Percentiles rank a stretch among this genome's conserved stretches.
phyloP scores from a whole-genome alignment of 208 protist species.

The Trypanosoma theileri region DNA sequence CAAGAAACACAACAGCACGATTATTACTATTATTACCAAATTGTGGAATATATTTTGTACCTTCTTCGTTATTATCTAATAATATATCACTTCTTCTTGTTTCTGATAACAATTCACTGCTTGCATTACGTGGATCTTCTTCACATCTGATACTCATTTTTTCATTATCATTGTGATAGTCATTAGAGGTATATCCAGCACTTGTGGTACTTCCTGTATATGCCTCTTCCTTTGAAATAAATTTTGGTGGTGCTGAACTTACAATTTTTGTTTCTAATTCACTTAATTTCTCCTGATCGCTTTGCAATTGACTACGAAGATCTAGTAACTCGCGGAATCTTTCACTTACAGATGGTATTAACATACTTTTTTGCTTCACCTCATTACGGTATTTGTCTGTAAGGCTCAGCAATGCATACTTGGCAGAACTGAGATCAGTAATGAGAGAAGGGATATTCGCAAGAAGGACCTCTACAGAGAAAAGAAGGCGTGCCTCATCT shows the following conservation, averaged over 20 bases:
- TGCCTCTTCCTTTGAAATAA: constrained; percentile 25
- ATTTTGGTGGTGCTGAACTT: constrained; percentile 39
- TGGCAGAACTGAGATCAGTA: constrained; percentile 63
- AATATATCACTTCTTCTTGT: not conserved
- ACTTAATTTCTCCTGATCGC: constrained; percentile 32
- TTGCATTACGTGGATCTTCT: constrained; percentile 1
- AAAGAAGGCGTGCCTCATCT: constrained; percentile 51
- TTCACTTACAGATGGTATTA: constrained; percentile 58
- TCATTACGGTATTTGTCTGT: constrained; percentile 66
- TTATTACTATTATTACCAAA: not conserved
- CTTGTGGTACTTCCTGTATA: not conserved
- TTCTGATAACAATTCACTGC: not conserved
- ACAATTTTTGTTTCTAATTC: constrained; percentile 55
- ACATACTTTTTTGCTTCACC: constrained; percentile 60
- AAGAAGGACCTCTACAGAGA: constrained; percentile 61
- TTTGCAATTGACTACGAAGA: constrained; percentile 23
- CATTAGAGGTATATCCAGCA: not conserved
- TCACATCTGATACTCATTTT: not conserved
- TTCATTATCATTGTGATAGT: not conserved
- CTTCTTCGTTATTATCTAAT: not conserved
- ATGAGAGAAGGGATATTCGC: constrained; percentile 61
- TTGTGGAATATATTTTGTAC: not conserved
- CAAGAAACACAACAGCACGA: constrained; percentile 27
- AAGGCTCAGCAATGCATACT: constrained; percentile 71
- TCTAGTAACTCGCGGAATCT: constrained; percentile 39